Base-by-base conservation (phyloP, 371 early-diverging fungal genomes). In the Mortierella sp. region DNA sequence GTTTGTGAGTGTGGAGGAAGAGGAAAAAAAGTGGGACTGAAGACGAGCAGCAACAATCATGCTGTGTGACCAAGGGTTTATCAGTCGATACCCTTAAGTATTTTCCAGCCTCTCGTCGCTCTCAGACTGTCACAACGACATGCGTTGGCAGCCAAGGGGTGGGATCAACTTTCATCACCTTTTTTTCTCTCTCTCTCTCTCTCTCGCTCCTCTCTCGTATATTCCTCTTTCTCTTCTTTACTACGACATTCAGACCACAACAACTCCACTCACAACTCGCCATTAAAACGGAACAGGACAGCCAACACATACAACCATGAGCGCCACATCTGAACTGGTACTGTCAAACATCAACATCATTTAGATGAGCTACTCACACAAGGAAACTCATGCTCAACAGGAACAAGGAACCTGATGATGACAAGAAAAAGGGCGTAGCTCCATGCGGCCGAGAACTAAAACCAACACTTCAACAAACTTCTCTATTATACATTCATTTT, bases 241-340 rank as follows among this genome's bases (percentile, higher is more conserved):
- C 3, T 13, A 28, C 58, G 5, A 3, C 68, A 5, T 42, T 11
- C 24, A 38, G 5, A 6, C 63, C 16, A 31, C 21, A n/a, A n/a
- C n/a, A n/a, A n/a, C 63, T 13, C 34, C 14, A 16, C 19, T 31
- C 24, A 5, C 42, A 38, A 42, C 9, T 55, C 55, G 55, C 44
- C 72, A 54, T 28, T 31, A 42, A 19, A 14, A 52, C 3, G 47
- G 28, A 47, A 57, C 70, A 58, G 42, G 68, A 68, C 24, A 68
- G 21, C 34, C 38, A 42, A 21, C 7, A 58, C 4, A 68, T 19
- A 10, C 34, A 4, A 68, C 31, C 70, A 80, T 80, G 80, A 80
- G 76, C 52, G 42, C 76, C 38, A 19, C 79, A 42, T 82, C 82
- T 57, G 81, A 81, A 77, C 34, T 81, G 81, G 81, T 81, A 81